Percentiles rank a stretch among this genome's conserved stretches.
These are phyloP conservation scores for Talaromyces funiculosus DNA, from an alignment of 2,329 filamentous ascomycete species.

Conservation along the genomic window DNA sequence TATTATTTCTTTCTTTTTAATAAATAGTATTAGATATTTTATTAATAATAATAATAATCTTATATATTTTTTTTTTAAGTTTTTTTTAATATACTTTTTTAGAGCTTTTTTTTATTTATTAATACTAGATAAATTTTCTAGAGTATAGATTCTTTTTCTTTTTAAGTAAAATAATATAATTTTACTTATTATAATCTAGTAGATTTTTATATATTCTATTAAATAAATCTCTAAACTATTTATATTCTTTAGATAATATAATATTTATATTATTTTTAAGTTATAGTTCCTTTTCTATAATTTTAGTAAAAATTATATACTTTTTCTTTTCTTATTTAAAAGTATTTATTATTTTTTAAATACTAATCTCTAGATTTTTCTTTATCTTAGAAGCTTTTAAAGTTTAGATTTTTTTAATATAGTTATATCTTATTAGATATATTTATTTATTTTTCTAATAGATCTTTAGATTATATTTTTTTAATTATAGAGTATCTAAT, in stretches of 20 bases:
- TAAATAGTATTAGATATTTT: neutral
- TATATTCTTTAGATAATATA: neutral
- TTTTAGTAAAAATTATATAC: neutral
- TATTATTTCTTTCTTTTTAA: neutral
- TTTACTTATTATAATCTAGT: neutral
- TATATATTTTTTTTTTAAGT: slow-evolving; percentile 19
- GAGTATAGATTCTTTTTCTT: slow-evolving; percentile 1
- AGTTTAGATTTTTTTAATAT: neutral
- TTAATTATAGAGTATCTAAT: neutral
- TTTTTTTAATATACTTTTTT: neutral
- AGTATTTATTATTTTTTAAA: neutral
- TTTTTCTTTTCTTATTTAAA: neutral
- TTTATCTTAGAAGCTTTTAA: neutral
- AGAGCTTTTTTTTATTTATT: neutral
- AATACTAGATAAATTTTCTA: slow-evolving; percentile 1
- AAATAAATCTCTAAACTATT: slow-evolving; percentile 7
- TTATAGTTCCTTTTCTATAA: neutral
- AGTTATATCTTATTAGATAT: neutral
- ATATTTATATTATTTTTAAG: neutral
- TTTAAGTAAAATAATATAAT: slow-evolving; percentile 4
- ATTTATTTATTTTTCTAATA: neutral
- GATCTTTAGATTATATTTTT: neutral
- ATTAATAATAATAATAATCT: neutral
- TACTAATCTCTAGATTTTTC: neutral
- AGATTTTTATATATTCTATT: slow-evolving; percentile 6